These are phyloP conservation scores for Acidomyces sp. DNA, from an alignment of 495 filamentous ascomycete species.

Conservation along the genomic window DNA sequence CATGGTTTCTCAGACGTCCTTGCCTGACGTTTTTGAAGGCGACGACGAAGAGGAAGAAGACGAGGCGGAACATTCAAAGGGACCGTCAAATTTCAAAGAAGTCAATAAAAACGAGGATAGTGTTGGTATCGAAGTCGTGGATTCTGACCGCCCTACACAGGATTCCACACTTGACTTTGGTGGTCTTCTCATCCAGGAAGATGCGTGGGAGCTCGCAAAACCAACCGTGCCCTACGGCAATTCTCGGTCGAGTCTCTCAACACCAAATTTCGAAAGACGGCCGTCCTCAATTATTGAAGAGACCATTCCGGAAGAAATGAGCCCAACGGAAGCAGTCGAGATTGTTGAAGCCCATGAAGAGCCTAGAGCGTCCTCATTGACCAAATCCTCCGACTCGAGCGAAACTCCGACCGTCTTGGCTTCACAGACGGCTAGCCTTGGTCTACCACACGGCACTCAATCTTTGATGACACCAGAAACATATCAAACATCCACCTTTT, in stretches of 20 bases:
- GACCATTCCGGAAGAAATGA: slow-evolving; percentile 32
- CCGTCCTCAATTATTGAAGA: slow-evolving; percentile 35
- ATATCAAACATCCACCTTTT: slow-evolving; percentile 33
- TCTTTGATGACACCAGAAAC: slow-evolving; percentile 28
- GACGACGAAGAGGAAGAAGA: slow-evolving; percentile 71
- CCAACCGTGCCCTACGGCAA: slow-evolving; percentile 10
- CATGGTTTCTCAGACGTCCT: slow-evolving; percentile 38
- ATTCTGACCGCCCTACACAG: slow-evolving; percentile 33
- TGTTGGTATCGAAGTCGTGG: slow-evolving; percentile 18
- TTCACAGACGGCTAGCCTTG: slow-evolving; percentile 2
- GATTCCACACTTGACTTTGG: slow-evolving; percentile 26
- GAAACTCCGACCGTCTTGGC: slow-evolving; percentile 35
- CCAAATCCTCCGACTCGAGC: slow-evolving; percentile 41
- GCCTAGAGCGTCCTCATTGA: slow-evolving; percentile 31
- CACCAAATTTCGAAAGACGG: slow-evolving; percentile 22
- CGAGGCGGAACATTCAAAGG: slow-evolving; percentile 11
- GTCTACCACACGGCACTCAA: slow-evolving; percentile 8
- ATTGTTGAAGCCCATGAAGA: slow-evolving; percentile 32
- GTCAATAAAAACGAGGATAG: too few relatives aligned
- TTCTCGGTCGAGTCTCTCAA: slow-evolving; percentile 21
- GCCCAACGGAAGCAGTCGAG: slow-evolving; percentile 28
- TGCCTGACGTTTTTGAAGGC: slow-evolving; percentile 90
- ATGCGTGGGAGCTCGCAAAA: slow-evolving; percentile 24
- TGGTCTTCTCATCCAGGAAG: slow-evolving; percentile 23
- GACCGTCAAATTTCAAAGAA: slow-evolving; percentile 2